A percentile compares a stretch with the other conserved stretches of the same genome.
Evolutionary conservation across 768 basidiomycete genomes (phyloP).

Genomic region (Podaxis carcinomalis): DNA sequence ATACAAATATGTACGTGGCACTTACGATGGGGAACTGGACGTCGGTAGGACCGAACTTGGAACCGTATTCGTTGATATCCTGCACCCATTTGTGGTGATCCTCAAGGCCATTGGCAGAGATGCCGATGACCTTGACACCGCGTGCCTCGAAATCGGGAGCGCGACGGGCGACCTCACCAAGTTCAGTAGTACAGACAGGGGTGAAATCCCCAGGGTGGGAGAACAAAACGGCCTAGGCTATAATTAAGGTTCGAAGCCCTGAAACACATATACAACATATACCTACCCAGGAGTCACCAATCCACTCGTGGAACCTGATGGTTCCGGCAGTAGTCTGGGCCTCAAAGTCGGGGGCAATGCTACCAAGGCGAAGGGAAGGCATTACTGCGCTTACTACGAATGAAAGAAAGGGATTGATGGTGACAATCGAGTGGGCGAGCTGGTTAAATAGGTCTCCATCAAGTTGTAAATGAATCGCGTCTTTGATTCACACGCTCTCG

Average conservation of each 20-base stretch:
- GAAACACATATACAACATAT: background rate
- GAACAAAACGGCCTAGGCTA: slow-evolving; percentile 73
- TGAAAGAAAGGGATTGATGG: background rate
- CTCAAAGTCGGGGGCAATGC: slow-evolving; percentile 86
- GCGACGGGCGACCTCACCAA: slow-evolving; percentile 91
- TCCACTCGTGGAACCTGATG: slow-evolving; percentile 93
- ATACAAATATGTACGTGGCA: slow-evolving; percentile 11
- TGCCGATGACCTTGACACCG: slow-evolving; percentile 89
- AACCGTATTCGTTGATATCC: slow-evolving; percentile 83
- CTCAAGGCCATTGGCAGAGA: slow-evolving; percentile 85
- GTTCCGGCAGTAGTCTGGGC: slow-evolving; percentile 83
- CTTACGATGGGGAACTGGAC: slow-evolving; percentile 91
- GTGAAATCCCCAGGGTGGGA: slow-evolving; percentile 93
- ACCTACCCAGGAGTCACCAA: slow-evolving; percentile 81
- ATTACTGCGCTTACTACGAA: slow-evolving; percentile 20
- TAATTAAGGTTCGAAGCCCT: slow-evolving; percentile 3
- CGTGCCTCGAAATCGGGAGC: slow-evolving; percentile 81
- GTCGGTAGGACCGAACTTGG: slow-evolving; percentile 62
- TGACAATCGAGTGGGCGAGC: background rate
- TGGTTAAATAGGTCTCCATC: background rate
- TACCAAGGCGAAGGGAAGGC: slow-evolving; percentile 74
- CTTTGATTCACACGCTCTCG: slow-evolving; percentile 58
- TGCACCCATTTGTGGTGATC: slow-evolving; percentile 86
- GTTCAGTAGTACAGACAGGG: slow-evolving; percentile 96
- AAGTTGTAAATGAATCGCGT: slow-evolving; percentile 36